phyloP scores from a whole-genome alignment of 2,329 filamentous ascomycete genomes.

The Stemphylium beticola region DNA sequence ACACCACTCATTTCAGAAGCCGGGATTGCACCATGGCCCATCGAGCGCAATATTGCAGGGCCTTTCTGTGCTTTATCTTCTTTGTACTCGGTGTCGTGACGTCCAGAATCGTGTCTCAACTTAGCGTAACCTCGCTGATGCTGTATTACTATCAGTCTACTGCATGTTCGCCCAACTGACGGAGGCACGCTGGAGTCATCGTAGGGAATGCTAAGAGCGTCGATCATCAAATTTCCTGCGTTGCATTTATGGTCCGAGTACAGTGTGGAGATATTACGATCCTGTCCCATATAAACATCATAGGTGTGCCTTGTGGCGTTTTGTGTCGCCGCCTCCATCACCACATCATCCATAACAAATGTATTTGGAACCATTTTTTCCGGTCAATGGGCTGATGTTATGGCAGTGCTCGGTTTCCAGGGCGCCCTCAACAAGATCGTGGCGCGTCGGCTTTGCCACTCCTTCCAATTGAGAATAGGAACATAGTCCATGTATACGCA shows the following conservation, averaged over 20 bases:
- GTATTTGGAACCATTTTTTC: not conserved
- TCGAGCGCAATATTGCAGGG: not conserved
- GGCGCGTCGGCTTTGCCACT: not conserved
- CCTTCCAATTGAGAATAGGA: not conserved
- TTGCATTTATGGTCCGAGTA: not conserved
- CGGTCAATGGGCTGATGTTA: not conserved
- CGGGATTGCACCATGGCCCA: not conserved
- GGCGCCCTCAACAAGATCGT: not conserved
- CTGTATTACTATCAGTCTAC: not conserved
- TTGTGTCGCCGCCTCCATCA: not conserved
- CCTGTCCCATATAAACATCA: not conserved
- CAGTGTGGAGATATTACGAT: not conserved
- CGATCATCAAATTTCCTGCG: not conserved
- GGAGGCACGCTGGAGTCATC: not conserved
- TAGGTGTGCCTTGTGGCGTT: not conserved
- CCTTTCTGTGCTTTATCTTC: not conserved
- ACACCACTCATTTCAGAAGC: not conserved
- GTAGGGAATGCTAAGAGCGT: not conserved
- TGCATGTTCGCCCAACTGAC: not conserved
- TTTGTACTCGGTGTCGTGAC: not conserved
- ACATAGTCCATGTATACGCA: not conserved
- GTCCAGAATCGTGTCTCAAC: not conserved
- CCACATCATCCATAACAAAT: not conserved
- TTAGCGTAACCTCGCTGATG: not conserved
- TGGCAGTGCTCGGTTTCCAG: not conserved